Evolutionary conservation across 495 filamentous ascomycete species (phyloP), one percentile per base, ranked within the genome.

Genomic region (Penicillium malachiteum): DNA sequence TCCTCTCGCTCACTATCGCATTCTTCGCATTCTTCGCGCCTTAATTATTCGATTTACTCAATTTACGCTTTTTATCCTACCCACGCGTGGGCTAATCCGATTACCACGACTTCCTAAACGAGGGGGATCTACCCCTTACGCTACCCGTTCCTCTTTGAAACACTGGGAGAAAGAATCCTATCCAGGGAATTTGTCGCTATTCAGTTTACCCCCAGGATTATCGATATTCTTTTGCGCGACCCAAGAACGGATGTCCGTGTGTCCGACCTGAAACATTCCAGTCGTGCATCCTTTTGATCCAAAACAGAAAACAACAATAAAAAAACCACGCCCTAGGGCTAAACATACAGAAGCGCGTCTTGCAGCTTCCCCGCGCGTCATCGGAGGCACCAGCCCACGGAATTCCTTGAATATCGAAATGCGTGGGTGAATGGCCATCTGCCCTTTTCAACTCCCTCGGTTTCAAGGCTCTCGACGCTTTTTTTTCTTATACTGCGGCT

Each of bases 121-220:
- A 56, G 54, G 57, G 65, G 64, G 55, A 57, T 50, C 55, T 60
- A 56, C 57, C 65, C 65, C 65, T 68, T 68, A 58, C 65, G 42
- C 63, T 45, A 45, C 41, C 48, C 51, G 53, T 56, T 56, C 56
- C 56, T 65, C 44, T 48, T 53, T 61, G 50, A 58, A 56, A 59
- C 52, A 53, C 50, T 51, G 5, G 48, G 58, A 50, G 4, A 39
- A 56, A 56, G 45, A 35, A 48, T 50, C 43, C 51, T n/a, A 9
- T 18, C 42, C 16, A 35, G 12, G 21, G 17, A 37, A 45, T 50
- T 35, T 42, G 48, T 50, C 42, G 39, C 43, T 31, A 33, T 44
- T 48, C 33, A 40, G 35, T 48, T 48, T 39, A 17, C 14, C 39
- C 42, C 56, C 39, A 35, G 51, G 39, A 32, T 12, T 44, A 39